A percentile compares a stretch with the other conserved stretches of the same genome.
These are phyloP conservation scores for Serendipita vermifera DNA, from an alignment of 768 basidiomycete species.

Conservation along the genomic window DNA sequence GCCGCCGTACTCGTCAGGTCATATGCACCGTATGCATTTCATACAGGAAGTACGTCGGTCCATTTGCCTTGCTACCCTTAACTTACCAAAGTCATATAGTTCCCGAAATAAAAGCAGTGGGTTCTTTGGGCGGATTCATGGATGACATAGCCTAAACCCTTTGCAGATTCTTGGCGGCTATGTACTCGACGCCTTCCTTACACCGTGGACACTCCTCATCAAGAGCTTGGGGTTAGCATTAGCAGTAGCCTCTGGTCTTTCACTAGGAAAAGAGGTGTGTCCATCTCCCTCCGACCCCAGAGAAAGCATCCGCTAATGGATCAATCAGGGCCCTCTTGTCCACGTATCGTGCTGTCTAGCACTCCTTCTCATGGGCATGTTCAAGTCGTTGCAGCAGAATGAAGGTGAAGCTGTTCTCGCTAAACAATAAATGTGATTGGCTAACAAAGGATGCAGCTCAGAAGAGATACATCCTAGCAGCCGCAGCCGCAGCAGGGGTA, in stretches of 20 bases:
- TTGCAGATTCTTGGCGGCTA: slow-evolving; percentile 65
- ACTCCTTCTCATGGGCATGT: slow-evolving; percentile 50
- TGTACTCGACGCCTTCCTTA: slow-evolving; percentile 77
- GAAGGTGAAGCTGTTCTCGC: slow-evolving; percentile 40
- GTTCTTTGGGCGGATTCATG: slow-evolving; percentile 18
- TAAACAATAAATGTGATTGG: neutral
- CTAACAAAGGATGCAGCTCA: slow-evolving; percentile 37
- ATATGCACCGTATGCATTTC: slow-evolving; percentile 66
- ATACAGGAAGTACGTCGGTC: slow-evolving; percentile 57
- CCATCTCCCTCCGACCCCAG: slow-evolving; percentile 7
- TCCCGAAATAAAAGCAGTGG: slow-evolving; percentile 66
- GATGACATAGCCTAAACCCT: neutral
- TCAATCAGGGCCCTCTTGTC: slow-evolving; percentile 73
- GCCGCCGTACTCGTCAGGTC: slow-evolving; percentile 49
- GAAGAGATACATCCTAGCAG: slow-evolving; percentile 67
- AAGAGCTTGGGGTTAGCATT: slow-evolving; percentile 75
- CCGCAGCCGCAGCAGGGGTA: slow-evolving; percentile 75
- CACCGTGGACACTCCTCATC: slow-evolving; percentile 72
- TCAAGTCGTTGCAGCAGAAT: slow-evolving; percentile 59
- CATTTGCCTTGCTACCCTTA: neutral
- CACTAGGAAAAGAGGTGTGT: slow-evolving; percentile 68
- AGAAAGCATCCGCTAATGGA: too few relatives aligned
- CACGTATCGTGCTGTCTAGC: slow-evolving; percentile 79
- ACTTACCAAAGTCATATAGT: slow-evolving; percentile 29
- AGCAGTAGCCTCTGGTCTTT: slow-evolving; percentile 72